These are phyloP conservation scores for Hypoxylon perforatum DNA, from an alignment of 495 filamentous ascomycete species.

Conservation along the genomic window DNA sequence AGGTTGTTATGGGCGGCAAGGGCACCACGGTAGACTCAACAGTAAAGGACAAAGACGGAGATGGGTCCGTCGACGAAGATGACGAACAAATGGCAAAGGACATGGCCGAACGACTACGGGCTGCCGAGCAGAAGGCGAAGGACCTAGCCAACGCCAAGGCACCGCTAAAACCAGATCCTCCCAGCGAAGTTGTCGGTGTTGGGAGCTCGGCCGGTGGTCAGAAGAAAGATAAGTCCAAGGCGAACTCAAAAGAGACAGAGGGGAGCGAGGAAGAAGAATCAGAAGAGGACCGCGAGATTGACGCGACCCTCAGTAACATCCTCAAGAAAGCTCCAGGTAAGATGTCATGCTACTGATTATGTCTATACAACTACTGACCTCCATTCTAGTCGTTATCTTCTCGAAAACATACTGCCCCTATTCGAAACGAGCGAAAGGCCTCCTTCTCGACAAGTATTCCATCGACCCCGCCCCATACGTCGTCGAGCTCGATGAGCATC, in stretches of 20 bases:
- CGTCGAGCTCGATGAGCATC: conserved; percentile 89
- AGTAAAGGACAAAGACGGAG: conserved; percentile 53
- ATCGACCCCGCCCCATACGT: conserved; percentile 87
- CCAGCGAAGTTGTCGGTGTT: conserved; percentile 58
- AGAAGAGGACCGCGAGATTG: conserved; percentile 66
- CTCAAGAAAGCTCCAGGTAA: conserved; percentile 84
- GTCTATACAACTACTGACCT: conserved; percentile 25
- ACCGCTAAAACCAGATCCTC: conserved; percentile 64
- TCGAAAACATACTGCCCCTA: conserved; percentile 92
- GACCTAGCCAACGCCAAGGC: conserved; percentile 64
- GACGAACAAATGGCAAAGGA: conserved; percentile 52
- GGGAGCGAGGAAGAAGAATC: conserved; percentile 60
- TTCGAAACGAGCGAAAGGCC: conserved; percentile 82
- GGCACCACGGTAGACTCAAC: conserved; percentile 41
- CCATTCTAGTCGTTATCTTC: conserved; percentile 84
- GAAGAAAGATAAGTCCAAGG: conserved; percentile 51
- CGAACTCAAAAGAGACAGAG: conserved; percentile 44
- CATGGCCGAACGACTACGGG: conserved; percentile 57
- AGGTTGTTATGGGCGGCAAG: conserved; percentile 49
- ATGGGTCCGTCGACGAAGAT: conserved; percentile 60
- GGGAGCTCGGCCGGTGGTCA: conserved; percentile 74
- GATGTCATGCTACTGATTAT: conserved; percentile 29
- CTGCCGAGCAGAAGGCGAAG: conserved; percentile 67
- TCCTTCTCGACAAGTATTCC: conserved; percentile 82
- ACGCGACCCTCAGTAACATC: conserved; percentile 76